Evolutionary conservation across 2,329 filamentous ascomycete species (phyloP).

Genomic region (Microdochium nivale): DNA sequence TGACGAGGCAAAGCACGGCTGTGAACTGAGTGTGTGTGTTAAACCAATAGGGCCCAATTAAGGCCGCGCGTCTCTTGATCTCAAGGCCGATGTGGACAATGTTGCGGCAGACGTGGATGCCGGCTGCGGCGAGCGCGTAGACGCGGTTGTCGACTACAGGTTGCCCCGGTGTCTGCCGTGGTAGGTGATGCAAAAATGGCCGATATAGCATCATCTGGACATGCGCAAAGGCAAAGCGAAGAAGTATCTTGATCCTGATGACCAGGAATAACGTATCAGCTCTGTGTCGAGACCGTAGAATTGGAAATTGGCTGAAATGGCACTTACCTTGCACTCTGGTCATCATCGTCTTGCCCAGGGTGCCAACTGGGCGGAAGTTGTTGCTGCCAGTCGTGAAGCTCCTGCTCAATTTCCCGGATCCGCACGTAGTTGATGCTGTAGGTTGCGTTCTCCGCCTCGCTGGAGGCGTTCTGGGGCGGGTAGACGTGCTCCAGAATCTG

Average conservation of each 20-base stretch:
- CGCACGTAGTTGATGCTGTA: constrained; percentile 51
- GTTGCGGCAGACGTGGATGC: constrained; percentile 52
- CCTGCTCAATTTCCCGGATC: constrained; percentile 52
- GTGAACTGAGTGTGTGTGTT: constrained; percentile 75
- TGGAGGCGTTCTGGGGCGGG: constrained; percentile 44
- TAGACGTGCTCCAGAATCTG: constrained; percentile 56
- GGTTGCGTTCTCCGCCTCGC: constrained; percentile 29
- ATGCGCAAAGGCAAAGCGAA: constrained; percentile 67
- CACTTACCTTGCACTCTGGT: constrained; percentile 54
- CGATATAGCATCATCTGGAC: constrained; percentile 72
- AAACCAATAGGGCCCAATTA: constrained; percentile 75
- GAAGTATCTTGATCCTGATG: constrained; percentile 52
- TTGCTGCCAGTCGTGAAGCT: constrained; percentile 51
- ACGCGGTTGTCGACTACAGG: constrained; percentile 58
- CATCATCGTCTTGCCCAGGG: constrained; percentile 62
- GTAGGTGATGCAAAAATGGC: constrained; percentile 72
- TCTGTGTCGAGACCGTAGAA: neutral
- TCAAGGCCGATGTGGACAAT: constrained; percentile 72
- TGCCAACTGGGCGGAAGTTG: constrained; percentile 64
- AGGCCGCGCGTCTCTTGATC: constrained; percentile 59
- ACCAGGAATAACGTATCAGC: neutral
- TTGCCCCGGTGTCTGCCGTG: constrained; percentile 42
- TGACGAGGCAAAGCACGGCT: constrained; percentile 65
- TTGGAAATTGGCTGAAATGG: constrained; percentile 33
- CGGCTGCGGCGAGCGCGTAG: constrained; percentile 58